Evolutionary conservation across 73 alveolate genomes (phyloP).

Genomic region (Tetrahymena malaccensis): DNA sequence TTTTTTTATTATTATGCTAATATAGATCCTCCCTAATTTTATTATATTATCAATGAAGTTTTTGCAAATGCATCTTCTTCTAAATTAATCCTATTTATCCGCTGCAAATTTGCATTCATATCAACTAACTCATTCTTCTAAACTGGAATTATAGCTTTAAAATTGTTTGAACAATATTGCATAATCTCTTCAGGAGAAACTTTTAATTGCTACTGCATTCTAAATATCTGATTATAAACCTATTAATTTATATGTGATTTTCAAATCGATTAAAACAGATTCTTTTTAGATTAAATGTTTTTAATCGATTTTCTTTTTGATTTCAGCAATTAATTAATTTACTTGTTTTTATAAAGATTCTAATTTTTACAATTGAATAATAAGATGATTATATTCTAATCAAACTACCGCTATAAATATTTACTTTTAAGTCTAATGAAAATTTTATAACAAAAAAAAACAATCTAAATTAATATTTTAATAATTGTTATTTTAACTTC

Average conservation of each 20-base stretch:
- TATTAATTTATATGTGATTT: neutral
- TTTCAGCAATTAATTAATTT: neutral
- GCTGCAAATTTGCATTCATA: neutral
- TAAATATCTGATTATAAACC: neutral
- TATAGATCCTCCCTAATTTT: neutral
- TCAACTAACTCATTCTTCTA: neutral
- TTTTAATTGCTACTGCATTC: neutral
- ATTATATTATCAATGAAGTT: neutral
- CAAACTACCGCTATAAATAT: neutral
- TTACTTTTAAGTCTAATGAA: no score
- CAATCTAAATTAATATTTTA: no score
- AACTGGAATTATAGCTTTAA: neutral
- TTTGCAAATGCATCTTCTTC: neutral
- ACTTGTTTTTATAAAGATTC: neutral
- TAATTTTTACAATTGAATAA: neutral
- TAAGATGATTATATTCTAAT: neutral
- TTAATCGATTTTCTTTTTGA: neutral
- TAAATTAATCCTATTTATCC: neutral
- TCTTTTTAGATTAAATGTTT: neutral
- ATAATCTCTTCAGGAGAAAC: neutral
- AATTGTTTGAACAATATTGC: neutral
- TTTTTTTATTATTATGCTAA: neutral
- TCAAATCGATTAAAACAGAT: neutral
- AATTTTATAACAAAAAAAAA: no score
- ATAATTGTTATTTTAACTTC: no score